Conservation (phyloP, 768 basidiomycete genomes). For the Rhizopogon rudus region DNA sequence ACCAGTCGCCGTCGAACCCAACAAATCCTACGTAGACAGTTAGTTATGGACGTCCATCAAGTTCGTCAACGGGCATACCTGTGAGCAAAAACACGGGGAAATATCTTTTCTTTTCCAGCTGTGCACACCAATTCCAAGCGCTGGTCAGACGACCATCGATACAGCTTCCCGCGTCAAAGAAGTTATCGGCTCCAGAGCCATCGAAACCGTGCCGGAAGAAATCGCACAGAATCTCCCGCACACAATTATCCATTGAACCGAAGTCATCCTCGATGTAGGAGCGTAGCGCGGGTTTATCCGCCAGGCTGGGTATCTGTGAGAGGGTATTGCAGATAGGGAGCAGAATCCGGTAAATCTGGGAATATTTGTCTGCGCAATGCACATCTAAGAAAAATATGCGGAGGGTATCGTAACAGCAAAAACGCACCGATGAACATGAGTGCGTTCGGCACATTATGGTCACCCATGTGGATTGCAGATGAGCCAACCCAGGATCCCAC, state of each 20-base stretch:
- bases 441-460: constrained; percentile 58
- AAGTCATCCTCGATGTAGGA: constrained; percentile 82
- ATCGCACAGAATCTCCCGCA: constrained; percentile 69
- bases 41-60: neutral
- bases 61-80: constrained; percentile 38
- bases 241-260: constrained; percentile 66
- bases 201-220: constrained; percentile 89
- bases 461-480: constrained; percentile 87
- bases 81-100: constrained; percentile 76
- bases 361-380: constrained; percentile 63
- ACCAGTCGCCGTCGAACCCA: constrained; percentile 88
- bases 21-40: constrained; percentile 52
- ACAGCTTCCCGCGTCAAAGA: constrained; percentile 81
- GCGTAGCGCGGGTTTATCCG: constrained; percentile 61
- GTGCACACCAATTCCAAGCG: constrained; percentile 91
- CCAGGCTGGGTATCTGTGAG: constrained; percentile 61
- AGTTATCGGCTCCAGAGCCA: constrained; percentile 88
- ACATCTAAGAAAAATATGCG: neutral
- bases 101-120: constrained; percentile 81
- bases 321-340: constrained; percentile 84
- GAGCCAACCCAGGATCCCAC: constrained; percentile 85
- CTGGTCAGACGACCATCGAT: constrained; percentile 85
- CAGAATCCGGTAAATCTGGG: constrained; percentile 87
- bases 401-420: neutral
- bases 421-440: constrained; percentile 72